Percentiles rank a stretch among this genome's conserved stretches.
These are phyloP conservation scores for Theileria annulata DNA, from an alignment of 169 alveolate species.

Conservation along the genomic window DNA sequence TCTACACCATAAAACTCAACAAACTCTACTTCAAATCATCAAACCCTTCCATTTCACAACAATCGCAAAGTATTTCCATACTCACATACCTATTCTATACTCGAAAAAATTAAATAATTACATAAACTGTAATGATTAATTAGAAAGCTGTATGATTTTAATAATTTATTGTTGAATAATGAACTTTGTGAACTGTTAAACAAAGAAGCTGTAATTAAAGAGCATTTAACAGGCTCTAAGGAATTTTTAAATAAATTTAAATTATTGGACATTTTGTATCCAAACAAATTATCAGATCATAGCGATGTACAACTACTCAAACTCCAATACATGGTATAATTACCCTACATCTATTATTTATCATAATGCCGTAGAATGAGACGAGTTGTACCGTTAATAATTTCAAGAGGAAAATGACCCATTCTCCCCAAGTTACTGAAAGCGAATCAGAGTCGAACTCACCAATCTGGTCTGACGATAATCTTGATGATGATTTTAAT, in stretches of 20 bases:
- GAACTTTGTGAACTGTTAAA: slow-evolving; percentile 37
- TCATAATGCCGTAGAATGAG: background rate
- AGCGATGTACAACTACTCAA: slow-evolving; percentile 12
- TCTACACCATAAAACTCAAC: slow-evolving; percentile 53
- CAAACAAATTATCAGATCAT: slow-evolving; percentile 4
- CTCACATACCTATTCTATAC: too few relatives aligned
- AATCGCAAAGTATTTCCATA: slow-evolving; percentile 23
- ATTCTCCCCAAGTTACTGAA: slow-evolving; percentile 26
- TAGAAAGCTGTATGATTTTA: slow-evolving; percentile 51
- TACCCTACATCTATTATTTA: background rate
- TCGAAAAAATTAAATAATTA: background rate
- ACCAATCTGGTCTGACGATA: slow-evolving; percentile 59
- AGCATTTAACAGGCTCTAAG: background rate
- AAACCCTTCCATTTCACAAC: slow-evolving; percentile 54
- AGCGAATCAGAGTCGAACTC: slow-evolving; percentile 23
- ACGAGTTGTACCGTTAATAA: slow-evolving; percentile 2
- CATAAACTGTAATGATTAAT: background rate
- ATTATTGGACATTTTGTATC: slow-evolving; percentile 20
- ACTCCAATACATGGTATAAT: slow-evolving; percentile 6
- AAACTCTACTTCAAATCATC: slow-evolving; percentile 58
- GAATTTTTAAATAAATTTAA: slow-evolving; percentile 7
- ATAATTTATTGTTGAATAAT: slow-evolving; percentile 37
- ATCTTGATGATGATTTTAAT: slow-evolving; percentile 37
- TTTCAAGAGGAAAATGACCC: slow-evolving; percentile 9
- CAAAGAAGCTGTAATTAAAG: background rate